A percentile compares a stretch with the other conserved stretches of the same genome.
Evolutionary conservation across 371 early-diverging fungal genomes (phyloP).

Genomic region (Mortierella sp.): DNA sequence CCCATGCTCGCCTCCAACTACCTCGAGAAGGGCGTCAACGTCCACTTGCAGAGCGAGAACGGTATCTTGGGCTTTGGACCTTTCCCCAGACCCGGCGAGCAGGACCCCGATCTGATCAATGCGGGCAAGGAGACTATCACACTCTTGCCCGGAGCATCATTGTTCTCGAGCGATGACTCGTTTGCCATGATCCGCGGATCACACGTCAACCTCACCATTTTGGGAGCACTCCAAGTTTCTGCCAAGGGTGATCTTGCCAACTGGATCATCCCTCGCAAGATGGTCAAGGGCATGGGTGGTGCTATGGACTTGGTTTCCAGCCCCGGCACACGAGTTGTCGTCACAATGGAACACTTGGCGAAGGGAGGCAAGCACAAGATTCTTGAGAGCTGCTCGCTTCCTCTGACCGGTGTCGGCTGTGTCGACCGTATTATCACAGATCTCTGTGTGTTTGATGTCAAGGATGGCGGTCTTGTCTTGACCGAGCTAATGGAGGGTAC

Average conservation of each 20-base stretch:
- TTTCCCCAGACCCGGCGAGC: constrained; percentile 69
- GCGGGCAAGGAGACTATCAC: constrained; percentile 80
- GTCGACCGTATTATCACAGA: constrained; percentile 76
- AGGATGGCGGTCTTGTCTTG: constrained; percentile 54
- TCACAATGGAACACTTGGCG: constrained; percentile 79
- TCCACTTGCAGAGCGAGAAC: constrained; percentile 77
- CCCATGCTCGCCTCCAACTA: constrained; percentile 78
- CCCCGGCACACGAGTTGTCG: constrained; percentile 68
- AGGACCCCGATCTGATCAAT: constrained; percentile 77
- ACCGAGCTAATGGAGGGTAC: constrained; percentile 66
- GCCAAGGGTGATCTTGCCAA: constrained; percentile 75
- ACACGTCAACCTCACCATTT: constrained; percentile 70
- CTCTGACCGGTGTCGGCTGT: constrained; percentile 73
- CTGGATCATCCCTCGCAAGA: constrained; percentile 79
- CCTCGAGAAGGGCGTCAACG: constrained; percentile 70
- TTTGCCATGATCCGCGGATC: constrained; percentile 78
- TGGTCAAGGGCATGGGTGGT: constrained; percentile 83
- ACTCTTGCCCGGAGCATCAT: constrained; percentile 62
- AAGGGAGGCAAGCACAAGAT: constrained; percentile 75
- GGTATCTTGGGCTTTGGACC: constrained; percentile 78
- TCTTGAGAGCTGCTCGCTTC: constrained; percentile 66
- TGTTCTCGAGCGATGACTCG: constrained; percentile 70
- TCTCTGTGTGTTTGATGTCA: constrained; percentile 68
- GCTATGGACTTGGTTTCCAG: constrained; percentile 78
- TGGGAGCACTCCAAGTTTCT: constrained; percentile 77